Conservation (phyloP, 2,329 filamentous ascomycete species). For the Hypoxylon sp. region DNA sequence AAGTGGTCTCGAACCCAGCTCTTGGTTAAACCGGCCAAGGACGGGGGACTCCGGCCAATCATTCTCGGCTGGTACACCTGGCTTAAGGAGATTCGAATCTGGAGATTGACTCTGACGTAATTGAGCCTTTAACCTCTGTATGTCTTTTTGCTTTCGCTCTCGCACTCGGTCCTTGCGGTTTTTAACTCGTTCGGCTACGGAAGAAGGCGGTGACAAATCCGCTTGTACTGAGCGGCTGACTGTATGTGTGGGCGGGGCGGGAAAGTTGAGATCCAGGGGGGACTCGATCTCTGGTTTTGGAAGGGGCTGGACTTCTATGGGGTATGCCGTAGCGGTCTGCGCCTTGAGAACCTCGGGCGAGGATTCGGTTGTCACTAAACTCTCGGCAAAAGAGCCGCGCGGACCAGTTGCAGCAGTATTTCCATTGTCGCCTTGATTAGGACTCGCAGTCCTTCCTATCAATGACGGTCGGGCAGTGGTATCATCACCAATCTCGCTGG, state of each 20-base stretch:
- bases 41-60: conserved; percentile 30
- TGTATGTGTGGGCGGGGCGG: conserved; percentile 29
- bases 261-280: conserved; percentile 45
- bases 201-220: conserved; percentile 23
- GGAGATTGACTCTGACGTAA: conserved; percentile 18
- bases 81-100: conserved; percentile 15
- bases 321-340: conserved; percentile 53
- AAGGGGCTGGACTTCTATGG: conserved; percentile 50
- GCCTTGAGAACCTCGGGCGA: conserved; percentile 55
- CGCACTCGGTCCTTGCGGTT: conserved; percentile 46
- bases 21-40: conserved; percentile 22
- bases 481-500: conserved; percentile 1
- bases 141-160: conserved; percentile 48
- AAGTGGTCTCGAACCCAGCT: conserved; percentile 11
- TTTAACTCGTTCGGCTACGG: conserved; percentile 16
- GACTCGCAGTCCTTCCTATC: conserved; percentile 23
- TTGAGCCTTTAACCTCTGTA: conserved; percentile 40
- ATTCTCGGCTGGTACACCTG: conserved; percentile 5
- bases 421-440: conserved; percentile 17
- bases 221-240: conserved; percentile 32
- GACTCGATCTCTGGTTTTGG: conserved; percentile 38
- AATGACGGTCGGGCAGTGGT: conserved; percentile 11
- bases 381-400: conserved; percentile 53
- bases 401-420: conserved; percentile 22
- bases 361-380: conserved; percentile 54